Conservation (phyloP, 2,329 filamentous ascomycete species). For the Chlorencoelia australis region DNA sequence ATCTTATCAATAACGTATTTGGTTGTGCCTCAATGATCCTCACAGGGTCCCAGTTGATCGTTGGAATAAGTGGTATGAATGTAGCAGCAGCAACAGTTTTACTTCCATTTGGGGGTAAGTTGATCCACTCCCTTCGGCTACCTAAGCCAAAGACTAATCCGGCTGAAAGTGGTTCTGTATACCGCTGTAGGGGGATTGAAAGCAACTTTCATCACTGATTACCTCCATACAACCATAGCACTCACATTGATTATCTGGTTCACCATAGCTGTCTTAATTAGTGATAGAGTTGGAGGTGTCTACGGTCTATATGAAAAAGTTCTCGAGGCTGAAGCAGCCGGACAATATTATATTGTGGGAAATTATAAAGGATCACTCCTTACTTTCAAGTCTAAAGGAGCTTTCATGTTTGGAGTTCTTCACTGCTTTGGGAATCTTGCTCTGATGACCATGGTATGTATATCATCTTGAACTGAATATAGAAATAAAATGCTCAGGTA, state of each 20-base stretch:
- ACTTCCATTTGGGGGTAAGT: conserved; percentile 16
- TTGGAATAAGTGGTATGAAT: conserved; percentile 14
- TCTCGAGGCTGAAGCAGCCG: too few relatives aligned
- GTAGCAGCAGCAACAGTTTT: conserved; percentile 15
- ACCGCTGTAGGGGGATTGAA: conserved; percentile 15
- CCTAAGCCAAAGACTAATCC: too few relatives aligned
- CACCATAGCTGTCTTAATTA: conserved; percentile 34
- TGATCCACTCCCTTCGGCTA: too few relatives aligned
- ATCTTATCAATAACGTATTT: conserved; percentile 35
- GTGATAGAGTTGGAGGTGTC: conserved; percentile 33
- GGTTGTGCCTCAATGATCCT: conserved; percentile 37
- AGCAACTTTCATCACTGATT: conserved; percentile 15
- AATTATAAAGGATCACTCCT: conserved; percentile 38
- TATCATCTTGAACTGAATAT: too few relatives aligned
- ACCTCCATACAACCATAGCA: conserved; percentile 35
- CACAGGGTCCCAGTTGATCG: conserved; percentile 31
- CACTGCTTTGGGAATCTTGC: conserved; percentile 35
- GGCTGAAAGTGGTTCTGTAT: conserved; percentile 19
- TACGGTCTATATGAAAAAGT: conserved; percentile 37
- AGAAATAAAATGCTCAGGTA: neutral
- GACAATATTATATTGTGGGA: conserved; percentile 32
- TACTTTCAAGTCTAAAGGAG: conserved; percentile 37
- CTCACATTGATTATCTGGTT: conserved; percentile 40
- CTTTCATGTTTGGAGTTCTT: conserved; percentile 35
- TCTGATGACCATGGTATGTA: conserved; percentile 30